These are phyloP conservation scores for Gaultheria prostrata DNA, from an alignment of 148 eudicot genomes.

Conservation along the genomic window DNA sequence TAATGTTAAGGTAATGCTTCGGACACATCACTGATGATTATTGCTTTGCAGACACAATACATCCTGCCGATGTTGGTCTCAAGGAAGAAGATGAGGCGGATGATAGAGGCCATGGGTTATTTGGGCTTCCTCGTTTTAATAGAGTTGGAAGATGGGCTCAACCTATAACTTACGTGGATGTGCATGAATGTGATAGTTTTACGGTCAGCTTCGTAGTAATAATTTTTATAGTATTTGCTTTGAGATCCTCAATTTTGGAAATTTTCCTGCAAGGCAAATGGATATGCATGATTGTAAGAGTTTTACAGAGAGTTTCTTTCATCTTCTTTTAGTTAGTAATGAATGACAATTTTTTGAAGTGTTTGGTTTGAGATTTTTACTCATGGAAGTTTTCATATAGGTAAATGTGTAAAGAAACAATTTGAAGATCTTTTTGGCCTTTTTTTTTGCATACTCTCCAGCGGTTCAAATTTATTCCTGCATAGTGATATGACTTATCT, in stretches of 20 bases:
- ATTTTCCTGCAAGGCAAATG: background rate
- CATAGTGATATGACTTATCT: background rate
- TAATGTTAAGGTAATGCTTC: conserved; percentile 5
- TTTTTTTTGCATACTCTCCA: background rate
- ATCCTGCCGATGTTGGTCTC: conserved; percentile 82
- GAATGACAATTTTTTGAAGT: background rate
- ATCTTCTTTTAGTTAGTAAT: background rate
- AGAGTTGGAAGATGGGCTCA: conserved; percentile 83
- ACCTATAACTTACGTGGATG: conserved; percentile 81
- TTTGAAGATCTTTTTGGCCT: background rate
- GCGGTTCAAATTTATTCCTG: background rate
- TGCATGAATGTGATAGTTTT: conserved; percentile 67
- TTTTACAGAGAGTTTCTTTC: background rate
- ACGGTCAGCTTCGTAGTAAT: conserved; percentile 42
- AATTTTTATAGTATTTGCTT: background rate
- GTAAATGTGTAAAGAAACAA: background rate
- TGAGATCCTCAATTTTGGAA: background rate
- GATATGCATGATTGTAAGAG: background rate
- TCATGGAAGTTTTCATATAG: background rate
- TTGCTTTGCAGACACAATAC: conserved; percentile 57
- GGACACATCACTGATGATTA: conserved; percentile 8
- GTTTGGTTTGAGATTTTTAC: background rate
- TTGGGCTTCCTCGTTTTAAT: conserved; percentile 49
- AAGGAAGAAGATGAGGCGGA: conserved; percentile 56
- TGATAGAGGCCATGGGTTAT: conserved; percentile 86